Conservation (phyloP, 2,329 filamentous ascomycete genomes). For the Fusarium zealandicum region DNA sequence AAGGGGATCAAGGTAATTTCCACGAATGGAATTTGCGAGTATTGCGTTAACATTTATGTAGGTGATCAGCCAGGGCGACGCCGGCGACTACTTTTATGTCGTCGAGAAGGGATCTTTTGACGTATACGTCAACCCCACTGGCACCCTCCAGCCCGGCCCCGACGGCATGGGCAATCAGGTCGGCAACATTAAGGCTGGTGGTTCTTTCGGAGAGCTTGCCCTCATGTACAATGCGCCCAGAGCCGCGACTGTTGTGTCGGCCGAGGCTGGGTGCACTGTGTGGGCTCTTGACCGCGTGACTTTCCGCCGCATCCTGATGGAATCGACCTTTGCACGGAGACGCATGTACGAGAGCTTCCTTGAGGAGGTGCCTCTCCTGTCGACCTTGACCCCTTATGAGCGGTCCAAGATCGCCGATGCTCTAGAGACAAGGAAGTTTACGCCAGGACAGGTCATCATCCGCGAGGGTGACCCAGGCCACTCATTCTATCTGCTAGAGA, state of each 20-base stretch:
- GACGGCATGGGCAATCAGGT: conserved; percentile 87
- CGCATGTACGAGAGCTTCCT: conserved; percentile 98
- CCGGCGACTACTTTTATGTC: conserved; percentile 97
- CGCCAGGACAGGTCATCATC: conserved; percentile 83
- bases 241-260: conserved; percentile 89
- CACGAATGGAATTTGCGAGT: neutral
- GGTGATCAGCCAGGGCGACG: conserved; percentile 94
- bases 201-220: conserved; percentile 94
- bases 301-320: conserved; percentile 97
- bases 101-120: conserved; percentile 92
- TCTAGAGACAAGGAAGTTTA: conserved; percentile 87
- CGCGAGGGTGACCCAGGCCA: conserved; percentile 89
- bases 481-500: conserved; percentile 90
- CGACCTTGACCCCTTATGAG: conserved; percentile 87
- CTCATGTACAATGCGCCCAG: conserved; percentile 99
- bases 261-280: conserved; percentile 78
- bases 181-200: conserved; percentile 81
- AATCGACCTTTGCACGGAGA: conserved; percentile 93
- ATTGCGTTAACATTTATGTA: conserved; percentile 52
- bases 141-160: conserved; percentile 78
- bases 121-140: conserved; percentile 83
- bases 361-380: conserved; percentile 87
- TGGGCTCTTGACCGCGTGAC: conserved; percentile 97
- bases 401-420: conserved; percentile 97
- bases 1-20: conserved; percentile 75